Conservation (phyloP, 2,329 filamentous ascomycete genomes). For the Didymella keratinophila region DNA sequence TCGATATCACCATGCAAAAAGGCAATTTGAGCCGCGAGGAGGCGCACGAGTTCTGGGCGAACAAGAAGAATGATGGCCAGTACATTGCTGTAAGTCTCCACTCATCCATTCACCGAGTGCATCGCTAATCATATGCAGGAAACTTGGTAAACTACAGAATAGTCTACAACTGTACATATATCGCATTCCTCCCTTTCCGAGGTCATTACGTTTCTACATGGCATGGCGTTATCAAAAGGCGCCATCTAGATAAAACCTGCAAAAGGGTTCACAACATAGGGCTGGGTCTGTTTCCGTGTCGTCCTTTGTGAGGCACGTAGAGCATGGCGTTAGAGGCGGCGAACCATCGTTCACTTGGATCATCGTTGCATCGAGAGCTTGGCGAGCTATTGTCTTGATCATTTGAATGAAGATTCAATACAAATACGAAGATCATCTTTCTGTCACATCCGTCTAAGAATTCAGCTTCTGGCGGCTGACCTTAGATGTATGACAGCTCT, state of each 20-base stretch:
- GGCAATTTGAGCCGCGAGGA: slow-evolving; percentile 84
- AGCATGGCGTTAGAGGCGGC: slow-evolving; percentile 16
- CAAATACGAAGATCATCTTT: too few relatives aligned
- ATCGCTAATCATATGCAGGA: slow-evolving; percentile 9
- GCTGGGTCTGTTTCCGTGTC: slow-evolving; percentile 15
- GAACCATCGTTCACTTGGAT: not conserved
- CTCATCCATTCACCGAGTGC: rapidly evolving
- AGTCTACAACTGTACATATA: slow-evolving; percentile 14
- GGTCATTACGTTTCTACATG: not conserved
- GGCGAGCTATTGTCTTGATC: slow-evolving; percentile 8
- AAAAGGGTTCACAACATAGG: slow-evolving; percentile 5
- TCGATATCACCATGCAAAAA: slow-evolving; percentile 92
- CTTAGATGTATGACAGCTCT: too few relatives aligned
- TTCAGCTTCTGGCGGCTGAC: too few relatives aligned
- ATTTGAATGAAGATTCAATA: not conserved
- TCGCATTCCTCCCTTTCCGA: not conserved
- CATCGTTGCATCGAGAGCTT: not conserved
- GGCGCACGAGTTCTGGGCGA: slow-evolving; percentile 85
- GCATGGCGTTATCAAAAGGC: slow-evolving; percentile 17
- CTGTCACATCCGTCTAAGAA: too few relatives aligned
- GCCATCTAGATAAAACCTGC: slow-evolving; percentile 18
- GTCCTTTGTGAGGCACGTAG: slow-evolving; percentile 15
- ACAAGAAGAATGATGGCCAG: slow-evolving; percentile 91
- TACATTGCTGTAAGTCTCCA: slow-evolving; percentile 77
- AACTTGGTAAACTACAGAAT: slow-evolving; percentile 16